Percentiles rank a stretch among this genome's conserved stretches.
These are phyloP conservation scores for Danielozyma ontarioensis DNA, from an alignment of 805 yeast genomes.

Conservation along the genomic window DNA sequence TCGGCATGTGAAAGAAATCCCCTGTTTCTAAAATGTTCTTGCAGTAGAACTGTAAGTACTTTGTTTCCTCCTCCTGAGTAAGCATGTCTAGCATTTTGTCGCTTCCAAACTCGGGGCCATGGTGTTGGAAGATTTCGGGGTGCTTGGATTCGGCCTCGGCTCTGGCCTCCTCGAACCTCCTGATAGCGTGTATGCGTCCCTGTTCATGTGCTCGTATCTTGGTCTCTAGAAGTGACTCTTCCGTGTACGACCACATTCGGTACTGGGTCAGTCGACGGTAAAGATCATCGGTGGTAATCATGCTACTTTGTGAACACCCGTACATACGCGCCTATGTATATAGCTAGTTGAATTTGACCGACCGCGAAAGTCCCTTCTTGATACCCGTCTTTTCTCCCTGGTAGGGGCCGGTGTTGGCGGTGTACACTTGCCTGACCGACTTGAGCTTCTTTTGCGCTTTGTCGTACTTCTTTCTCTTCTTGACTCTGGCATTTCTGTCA, in stretches of 20 bases:
- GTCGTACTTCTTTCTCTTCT: constrained; percentile 96
- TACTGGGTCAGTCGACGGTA: constrained; percentile 85
- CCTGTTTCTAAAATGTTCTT: constrained; percentile 68
- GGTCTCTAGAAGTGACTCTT: constrained; percentile 45
- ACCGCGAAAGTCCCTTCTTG: constrained; percentile 85
- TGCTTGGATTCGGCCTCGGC: constrained; percentile 12
- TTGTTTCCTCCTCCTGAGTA: constrained; percentile 63
- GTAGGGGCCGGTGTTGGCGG: constrained; percentile 67
- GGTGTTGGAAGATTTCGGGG: constrained; percentile 25
- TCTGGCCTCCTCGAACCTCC: constrained; percentile 22
- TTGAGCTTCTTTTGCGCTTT: constrained; percentile 90
- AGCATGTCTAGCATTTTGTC: constrained; percentile 40
- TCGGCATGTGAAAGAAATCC: constrained; percentile 71
- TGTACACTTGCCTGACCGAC: constrained; percentile 86
- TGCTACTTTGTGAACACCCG: constrained; percentile 7
- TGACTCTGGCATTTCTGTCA: constrained; percentile 91
- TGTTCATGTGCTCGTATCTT: constrained; percentile 48
- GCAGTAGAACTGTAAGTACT: constrained; percentile 65
- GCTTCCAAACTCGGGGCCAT: constrained; percentile 23
- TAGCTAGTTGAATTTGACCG: constrained; percentile 55
- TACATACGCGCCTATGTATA: not conserved
- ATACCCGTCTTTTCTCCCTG: constrained; percentile 97
- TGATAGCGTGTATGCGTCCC: constrained; percentile 41
- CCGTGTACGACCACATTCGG: constrained; percentile 78
- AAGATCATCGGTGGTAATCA: constrained; percentile 74